A percentile compares a stretch with the other conserved stretches of the same genome.
Evolutionary conservation across 306 rosid genomes (phyloP).

Genomic region (Comarum palustre): DNA sequence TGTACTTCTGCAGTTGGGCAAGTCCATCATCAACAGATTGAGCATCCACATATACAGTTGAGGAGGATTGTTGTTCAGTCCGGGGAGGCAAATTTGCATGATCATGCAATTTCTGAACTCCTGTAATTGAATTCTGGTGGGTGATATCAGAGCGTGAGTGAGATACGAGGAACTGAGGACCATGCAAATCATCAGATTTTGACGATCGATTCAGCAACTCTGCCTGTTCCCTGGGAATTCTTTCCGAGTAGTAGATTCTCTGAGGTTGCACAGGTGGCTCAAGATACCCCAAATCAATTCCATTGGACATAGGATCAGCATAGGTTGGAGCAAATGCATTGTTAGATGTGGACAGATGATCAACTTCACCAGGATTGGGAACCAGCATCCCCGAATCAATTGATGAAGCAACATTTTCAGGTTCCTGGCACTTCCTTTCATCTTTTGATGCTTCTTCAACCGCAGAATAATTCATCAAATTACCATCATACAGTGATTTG

Average conservation of each 20-base stretch:
- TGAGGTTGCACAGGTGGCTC: constrained; percentile 69
- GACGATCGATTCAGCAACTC: constrained; percentile 74
- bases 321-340: constrained; percentile 44
- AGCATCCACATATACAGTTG: constrained; percentile 34
- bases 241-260: constrained; percentile 80
- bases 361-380: constrained; percentile 50
- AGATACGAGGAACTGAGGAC: constrained; percentile 53
- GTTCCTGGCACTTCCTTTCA: constrained; percentile 50
- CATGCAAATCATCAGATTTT: constrained; percentile 81
- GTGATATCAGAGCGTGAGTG: constrained; percentile 54
- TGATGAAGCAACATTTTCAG: constrained; percentile 43
- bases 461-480: constrained; percentile 22
- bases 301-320: constrained; percentile 50
- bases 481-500: constrained; percentile 32
- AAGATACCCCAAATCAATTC: constrained; percentile 53
- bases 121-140: constrained; percentile 41
- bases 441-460: constrained; percentile 47
- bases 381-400: constrained; percentile 40
- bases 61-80: constrained; percentile 38
- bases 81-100: constrained; percentile 40
- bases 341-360: constrained; percentile 35
- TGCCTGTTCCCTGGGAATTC: constrained; percentile 80
- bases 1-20: constrained; percentile 39
- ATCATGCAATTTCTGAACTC: constrained; percentile 35
- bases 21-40: constrained; percentile 47